Evolutionary conservation across 2,329 filamentous ascomycete genomes (phyloP), one percentile per base, ranked within the genome.

Genomic region (Fusarium bactridioides): DNA sequence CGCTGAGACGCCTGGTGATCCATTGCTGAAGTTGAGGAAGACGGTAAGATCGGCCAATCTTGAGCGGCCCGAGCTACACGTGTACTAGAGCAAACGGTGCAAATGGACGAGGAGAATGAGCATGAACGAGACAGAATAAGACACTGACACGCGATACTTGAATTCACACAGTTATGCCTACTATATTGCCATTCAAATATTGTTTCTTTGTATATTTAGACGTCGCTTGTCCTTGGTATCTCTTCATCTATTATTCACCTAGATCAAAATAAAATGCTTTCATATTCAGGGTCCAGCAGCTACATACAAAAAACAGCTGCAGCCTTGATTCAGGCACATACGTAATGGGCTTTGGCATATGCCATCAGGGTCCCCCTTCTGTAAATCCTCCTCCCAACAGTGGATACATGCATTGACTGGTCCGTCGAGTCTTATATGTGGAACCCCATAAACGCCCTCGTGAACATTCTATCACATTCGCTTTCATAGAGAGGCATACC

Each of bases 21-120:
- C 31, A 27, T 25, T 37, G 55, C 23, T 37, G 55, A 71, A 69
- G 63, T 31, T 59, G 35, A 47, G 35, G 44, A 45, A 51, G 27
- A 57, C 50, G 21, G 44, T 27, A 37, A 54, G 27, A 35, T 61
- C 60, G 64, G 61, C 75, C 75, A 77, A 77, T 77, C 75, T 76
- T 68, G 74, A 59, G 70, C 51, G 48, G 59, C 53, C 48, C 55
- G 68, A 64, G 43, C 66, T 77, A 77, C 75, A 77, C 75, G 75
- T 77, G 75, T 77, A 66, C 55, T 35, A 40, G 64, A 53, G 64
- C 61, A 62, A 61, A 65, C 58, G 72, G 64, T 33, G 43, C 50
- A 48, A 61, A 40, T 54, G 57, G 27, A 38, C 18, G 48, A 53
- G 35, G 53, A 50, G 54, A 57, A 43, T 35, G 54, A n/a, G 21